Evolutionary conservation across 2,329 filamentous ascomycete genomes (phyloP).

Genomic region (Elsinoe ampelina): DNA sequence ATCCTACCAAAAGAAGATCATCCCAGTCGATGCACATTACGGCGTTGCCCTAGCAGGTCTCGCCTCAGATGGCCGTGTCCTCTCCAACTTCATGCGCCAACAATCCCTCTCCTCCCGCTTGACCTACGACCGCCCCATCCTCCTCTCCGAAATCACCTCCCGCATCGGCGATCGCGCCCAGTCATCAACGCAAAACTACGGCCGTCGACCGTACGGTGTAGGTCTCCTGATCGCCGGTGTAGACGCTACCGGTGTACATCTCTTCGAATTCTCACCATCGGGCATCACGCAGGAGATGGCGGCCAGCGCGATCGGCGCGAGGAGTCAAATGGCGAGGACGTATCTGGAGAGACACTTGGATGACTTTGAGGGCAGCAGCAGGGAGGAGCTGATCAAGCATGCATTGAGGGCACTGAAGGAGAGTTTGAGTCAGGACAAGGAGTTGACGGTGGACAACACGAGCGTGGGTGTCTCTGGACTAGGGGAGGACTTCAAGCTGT

Average conservation of each 20-base stretch:
- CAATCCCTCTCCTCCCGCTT: conserved; percentile 93
- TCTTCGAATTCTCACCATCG: conserved; percentile 96
- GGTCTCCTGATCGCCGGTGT: conserved; percentile 87
- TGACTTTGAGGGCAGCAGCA: conserved; percentile 62
- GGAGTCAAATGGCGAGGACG: conserved; percentile 94
- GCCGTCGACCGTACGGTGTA: conserved; percentile 91
- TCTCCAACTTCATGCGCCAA: conserved; percentile 99
- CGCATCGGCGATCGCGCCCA: conserved; percentile 95
- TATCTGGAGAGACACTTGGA: conserved; percentile 92
- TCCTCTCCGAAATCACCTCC: conserved; percentile 76
- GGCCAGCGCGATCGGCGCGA: conserved; percentile 89
- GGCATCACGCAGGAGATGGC: conserved; percentile 97
- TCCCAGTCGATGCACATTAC: conserved; percentile 89
- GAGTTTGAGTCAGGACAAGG: conserved; percentile 91
- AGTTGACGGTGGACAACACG: conserved; percentile 94
- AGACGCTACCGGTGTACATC: conserved; percentile 85
- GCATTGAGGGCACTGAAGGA: conserved; percentile 88
- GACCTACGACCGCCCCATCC: conserved; percentile 89
- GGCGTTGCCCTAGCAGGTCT: conserved; percentile 94
- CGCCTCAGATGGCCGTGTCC: conserved; percentile 92
- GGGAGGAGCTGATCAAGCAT: conserved; percentile 85
- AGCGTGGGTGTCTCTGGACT: conserved; percentile 82
- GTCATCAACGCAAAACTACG: conserved; percentile 95
- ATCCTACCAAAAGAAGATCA: conserved; percentile 99
- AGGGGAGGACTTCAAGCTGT: conserved; percentile 82